A percentile compares a stretch with the other conserved stretches of the same genome.
phyloP scores from a whole-genome alignment of 495 filamentous ascomycete genomes.

The Staphylotrichum longicolle region DNA sequence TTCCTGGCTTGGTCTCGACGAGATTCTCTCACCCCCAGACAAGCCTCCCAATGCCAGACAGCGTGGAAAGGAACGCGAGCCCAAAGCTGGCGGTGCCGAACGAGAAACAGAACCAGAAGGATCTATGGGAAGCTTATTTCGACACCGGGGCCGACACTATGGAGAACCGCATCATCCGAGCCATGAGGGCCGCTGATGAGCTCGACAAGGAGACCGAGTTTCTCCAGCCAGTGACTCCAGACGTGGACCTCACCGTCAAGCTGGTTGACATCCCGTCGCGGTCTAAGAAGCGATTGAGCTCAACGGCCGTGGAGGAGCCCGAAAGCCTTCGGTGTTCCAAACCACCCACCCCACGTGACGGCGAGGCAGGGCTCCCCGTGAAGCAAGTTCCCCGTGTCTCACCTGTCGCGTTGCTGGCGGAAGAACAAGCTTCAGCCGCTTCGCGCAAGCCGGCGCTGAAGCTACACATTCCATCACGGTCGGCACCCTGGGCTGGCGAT shows the following conservation, averaged over 20 bases:
- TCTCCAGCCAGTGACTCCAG: slow-evolving; percentile 37
- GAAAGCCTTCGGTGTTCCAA: slow-evolving; percentile 2
- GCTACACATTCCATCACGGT: slow-evolving; percentile 15
- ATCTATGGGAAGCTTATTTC: slow-evolving; percentile 1
- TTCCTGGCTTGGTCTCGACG: slow-evolving; percentile 30
- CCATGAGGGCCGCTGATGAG: slow-evolving; percentile 52
- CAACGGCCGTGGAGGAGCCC: neutral
- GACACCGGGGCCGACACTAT: slow-evolving; percentile 1
- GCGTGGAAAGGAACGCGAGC: neutral
- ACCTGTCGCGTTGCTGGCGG: neutral
- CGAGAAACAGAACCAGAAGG: neutral
- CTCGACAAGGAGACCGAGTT: slow-evolving; percentile 47
- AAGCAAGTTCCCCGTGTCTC: slow-evolving; percentile 3
- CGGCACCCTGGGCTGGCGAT: slow-evolving; percentile 11
- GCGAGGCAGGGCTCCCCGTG: neutral
- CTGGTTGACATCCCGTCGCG: slow-evolving; percentile 24
- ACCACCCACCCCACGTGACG: neutral
- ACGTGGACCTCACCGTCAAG: slow-evolving; percentile 38
- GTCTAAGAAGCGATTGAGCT: slow-evolving; percentile 7
- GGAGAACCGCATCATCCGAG: slow-evolving; percentile 42
- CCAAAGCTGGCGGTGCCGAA: neutral
- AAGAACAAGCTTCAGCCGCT: neutral
- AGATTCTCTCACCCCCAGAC: neutral
- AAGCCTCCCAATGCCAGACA: neutral
- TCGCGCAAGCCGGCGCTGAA: slow-evolving; percentile 16